Evolutionary conservation across 345 rosid genomes (phyloP).

Genomic region (Brassica napus): DNA sequence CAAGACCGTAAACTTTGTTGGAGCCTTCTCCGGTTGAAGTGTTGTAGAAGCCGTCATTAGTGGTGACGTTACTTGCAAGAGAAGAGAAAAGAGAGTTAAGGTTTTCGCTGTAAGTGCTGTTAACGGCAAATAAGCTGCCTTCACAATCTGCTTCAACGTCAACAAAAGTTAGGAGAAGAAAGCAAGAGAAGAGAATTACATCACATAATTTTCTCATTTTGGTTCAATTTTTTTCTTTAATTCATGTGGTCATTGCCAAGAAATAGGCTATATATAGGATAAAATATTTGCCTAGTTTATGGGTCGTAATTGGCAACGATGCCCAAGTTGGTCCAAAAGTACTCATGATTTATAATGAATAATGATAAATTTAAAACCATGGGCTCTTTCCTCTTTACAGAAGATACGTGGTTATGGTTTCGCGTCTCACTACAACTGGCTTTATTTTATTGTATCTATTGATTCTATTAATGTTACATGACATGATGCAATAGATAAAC

Average conservation of each 20-base stretch:
- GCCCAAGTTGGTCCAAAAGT: not conserved
- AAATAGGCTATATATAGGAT: not conserved
- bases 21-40: conserved; percentile 21
- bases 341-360: not conserved
- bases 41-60: conserved; percentile 33
- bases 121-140: conserved; percentile 7
- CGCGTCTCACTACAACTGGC: not conserved
- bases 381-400: not conserved
- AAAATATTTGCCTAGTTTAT: not conserved
- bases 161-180: not conserved
- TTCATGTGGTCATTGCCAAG: not conserved
- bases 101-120: conserved; percentile 15
- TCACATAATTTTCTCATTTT: not conserved
- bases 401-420: not conserved
- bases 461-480: not conserved
- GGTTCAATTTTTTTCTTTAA: not conserved
- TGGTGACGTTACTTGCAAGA: conserved; percentile 6
- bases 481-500: not conserved
- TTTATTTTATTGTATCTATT: not conserved
- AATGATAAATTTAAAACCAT: not conserved
- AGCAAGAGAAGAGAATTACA: conserved; percentile 4
- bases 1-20: conserved; percentile 29
- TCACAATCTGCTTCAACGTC: conserved; percentile 20
- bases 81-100: conserved; percentile 26
- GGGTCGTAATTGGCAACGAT: not conserved